Evolutionary conservation across 176 grass and related monocot genomes (phyloP).

Genomic region (Hsuehochloa calcarea): DNA sequence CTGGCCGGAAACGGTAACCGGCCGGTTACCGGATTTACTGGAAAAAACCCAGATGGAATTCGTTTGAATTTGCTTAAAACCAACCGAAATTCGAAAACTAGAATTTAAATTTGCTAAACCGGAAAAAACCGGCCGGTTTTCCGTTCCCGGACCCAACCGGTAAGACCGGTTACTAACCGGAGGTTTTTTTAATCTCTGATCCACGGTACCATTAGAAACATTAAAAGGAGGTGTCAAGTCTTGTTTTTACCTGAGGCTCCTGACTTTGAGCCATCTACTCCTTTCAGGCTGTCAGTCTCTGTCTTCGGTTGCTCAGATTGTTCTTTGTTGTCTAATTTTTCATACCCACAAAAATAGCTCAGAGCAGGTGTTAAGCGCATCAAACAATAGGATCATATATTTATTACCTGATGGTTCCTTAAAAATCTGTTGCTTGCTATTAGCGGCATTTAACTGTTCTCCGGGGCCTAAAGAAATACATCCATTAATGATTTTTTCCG

Average conservation of each 20-base stretch:
- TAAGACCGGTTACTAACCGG: too few relatives aligned
- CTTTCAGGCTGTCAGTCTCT: constrained; percentile 15
- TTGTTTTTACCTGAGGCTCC: constrained; percentile 33
- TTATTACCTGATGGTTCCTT: constrained; percentile 42
- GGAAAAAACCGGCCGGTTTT: too few relatives aligned
- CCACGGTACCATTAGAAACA: constrained; percentile 4
- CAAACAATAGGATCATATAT: constrained; percentile 12
- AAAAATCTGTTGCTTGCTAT: constrained; percentile 23
- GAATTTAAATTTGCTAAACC: too few relatives aligned
- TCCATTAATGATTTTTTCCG: neutral
- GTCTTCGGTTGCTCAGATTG: constrained; percentile 28
- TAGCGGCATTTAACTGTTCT: constrained; percentile 24
- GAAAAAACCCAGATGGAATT: too few relatives aligned
- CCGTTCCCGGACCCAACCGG: too few relatives aligned
- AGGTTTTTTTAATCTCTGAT: too few relatives aligned
- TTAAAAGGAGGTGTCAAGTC: neutral
- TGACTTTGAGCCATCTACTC: constrained; percentile 35
- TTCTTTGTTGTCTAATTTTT: constrained; percentile 28
- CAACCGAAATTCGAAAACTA: too few relatives aligned
- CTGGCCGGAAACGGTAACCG: too few relatives aligned
- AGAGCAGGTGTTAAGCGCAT: neutral
- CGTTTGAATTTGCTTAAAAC: too few relatives aligned
- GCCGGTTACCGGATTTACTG: too few relatives aligned
- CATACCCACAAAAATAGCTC: constrained; percentile 17
- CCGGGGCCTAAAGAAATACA: neutral